Base-by-base conservation (phyloP, 495 filamentous ascomycete genomes). In the Aspergillus conjunctus region DNA sequence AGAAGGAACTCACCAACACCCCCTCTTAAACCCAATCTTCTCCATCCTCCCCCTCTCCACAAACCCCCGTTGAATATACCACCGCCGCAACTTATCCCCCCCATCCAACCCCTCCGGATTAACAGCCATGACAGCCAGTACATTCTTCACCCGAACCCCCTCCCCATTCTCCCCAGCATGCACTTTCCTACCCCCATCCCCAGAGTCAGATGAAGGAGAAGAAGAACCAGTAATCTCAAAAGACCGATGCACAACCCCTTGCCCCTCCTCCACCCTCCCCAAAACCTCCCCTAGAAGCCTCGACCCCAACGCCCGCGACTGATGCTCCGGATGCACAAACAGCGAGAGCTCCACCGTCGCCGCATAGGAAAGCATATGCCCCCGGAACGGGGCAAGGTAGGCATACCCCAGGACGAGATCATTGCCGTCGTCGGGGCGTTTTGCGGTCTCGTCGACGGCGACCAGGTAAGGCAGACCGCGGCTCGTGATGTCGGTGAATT, bases 121-220 rank as follows among this genome's bases (percentile, higher is more conserved):
- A 32, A 75, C 62, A 0, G 73, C 60, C 56, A 74, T 66, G 8
- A 66, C 51, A 0, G 71, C 71, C 48, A 76, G 44, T 10, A 75
- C 51, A 53, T 71, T 72, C 20, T 56, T 37, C 7, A 76, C 64
- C 0, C 11, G 57, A 32, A 54, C 49, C 7, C 20, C 45, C 7
- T 59, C 55, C 15, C 44, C 49, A 1, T 54, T 50, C 17, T 45
- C 32, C 12, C 43, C 49, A 33, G 33, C 39, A 56, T 49, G 26
- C 26, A 34, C 55, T 31, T 22, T 17, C 17, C 33, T n/a, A n/a
- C 2, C 1, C 6, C 31, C 53, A n/a, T 44, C 20, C 37, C 9
- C 31, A 54, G n/a, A 12, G 18, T 17, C 32, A 20, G 54, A 54
- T 3, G 12, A 10, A 22, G 64, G 56, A n/a, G n/a, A n/a, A n/a